These are phyloP conservation scores for Quercus rubra DNA, from an alignment of 306 rosid species.

Conservation along the genomic window DNA sequence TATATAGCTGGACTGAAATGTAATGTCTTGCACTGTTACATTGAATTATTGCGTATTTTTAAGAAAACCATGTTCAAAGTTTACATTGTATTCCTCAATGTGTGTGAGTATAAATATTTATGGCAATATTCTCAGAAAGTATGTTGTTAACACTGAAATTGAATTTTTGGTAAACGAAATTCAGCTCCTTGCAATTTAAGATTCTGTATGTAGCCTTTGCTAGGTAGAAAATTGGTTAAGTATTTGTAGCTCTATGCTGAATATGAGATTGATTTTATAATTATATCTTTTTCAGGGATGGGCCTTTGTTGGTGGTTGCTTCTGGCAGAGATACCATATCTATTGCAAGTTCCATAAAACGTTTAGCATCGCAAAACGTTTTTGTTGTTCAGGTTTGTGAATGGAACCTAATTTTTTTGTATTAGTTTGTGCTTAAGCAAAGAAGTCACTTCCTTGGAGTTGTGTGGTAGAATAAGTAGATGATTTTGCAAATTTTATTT, in stretches of 20 bases:
- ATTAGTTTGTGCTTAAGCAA: slow-evolving; percentile 9
- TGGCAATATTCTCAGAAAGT: background rate
- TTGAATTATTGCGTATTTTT: background rate
- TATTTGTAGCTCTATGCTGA: background rate
- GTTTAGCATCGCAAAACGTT: slow-evolving; percentile 66
- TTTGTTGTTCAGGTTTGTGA: slow-evolving; percentile 82
- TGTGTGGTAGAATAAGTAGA: background rate
- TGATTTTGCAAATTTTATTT: background rate
- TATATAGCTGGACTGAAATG: background rate
- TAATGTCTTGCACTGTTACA: background rate
- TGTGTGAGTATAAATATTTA: background rate
- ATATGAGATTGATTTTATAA: slow-evolving; percentile 10
- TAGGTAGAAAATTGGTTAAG: background rate
- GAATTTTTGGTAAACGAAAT: background rate
- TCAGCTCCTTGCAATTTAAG: background rate
- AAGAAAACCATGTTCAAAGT: background rate
- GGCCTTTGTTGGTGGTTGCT: slow-evolving; percentile 87
- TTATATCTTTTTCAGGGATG: slow-evolving; percentile 61
- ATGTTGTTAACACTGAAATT: background rate
- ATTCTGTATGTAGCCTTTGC: background rate
- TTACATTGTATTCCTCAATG: background rate
- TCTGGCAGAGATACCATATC: slow-evolving; percentile 90
- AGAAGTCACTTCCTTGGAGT: background rate
- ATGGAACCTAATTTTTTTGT: background rate
- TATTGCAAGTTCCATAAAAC: slow-evolving; percentile 74